phyloP scores from a whole-genome alignment of 2,329 filamentous ascomycete species.

The Pseudogymnoascus sp. region DNA sequence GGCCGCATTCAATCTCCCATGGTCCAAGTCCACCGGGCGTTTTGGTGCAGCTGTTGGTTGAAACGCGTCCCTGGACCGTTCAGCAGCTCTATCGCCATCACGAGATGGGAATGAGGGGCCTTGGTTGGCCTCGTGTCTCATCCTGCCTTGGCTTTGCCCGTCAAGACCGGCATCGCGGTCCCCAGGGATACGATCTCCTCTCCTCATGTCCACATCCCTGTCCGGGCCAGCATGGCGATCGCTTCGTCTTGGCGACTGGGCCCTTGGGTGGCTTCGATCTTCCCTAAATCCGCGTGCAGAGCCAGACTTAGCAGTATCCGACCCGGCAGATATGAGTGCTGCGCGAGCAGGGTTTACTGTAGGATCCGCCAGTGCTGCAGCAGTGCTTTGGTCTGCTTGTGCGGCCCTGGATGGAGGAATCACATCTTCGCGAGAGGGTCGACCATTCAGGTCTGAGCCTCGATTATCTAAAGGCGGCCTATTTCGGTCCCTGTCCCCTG shows the following conservation, averaged over 20 bases:
- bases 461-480: conserved; percentile 17
- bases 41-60: conserved; percentile 29
- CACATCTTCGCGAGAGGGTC: conserved; percentile 23
- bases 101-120: background rate
- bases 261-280: conserved; percentile 27
- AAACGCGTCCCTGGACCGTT: conserved; percentile 30
- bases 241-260: conserved; percentile 41
- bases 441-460: conserved; percentile 20
- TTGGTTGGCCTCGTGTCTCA: conserved; percentile 15
- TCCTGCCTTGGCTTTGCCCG: conserved; percentile 19
- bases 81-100: conserved; percentile 34
- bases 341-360: conserved; percentile 28
- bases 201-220: conserved; percentile 36
- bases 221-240: conserved; percentile 32
- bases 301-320: conserved; percentile 21
- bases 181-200: background rate
- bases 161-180: background rate
- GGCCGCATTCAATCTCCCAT: conserved; percentile 34
- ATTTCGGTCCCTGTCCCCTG: conserved; percentile 17
- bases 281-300: conserved; percentile 26
- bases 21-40: conserved; percentile 39
- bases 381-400: conserved; percentile 20
- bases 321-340: conserved; percentile 26
- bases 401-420: conserved; percentile 25
- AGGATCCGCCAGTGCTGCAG: conserved; percentile 19